phyloP scores from a whole-genome alignment of 139 green algal species.

The Yamagishiella unicocca region DNA sequence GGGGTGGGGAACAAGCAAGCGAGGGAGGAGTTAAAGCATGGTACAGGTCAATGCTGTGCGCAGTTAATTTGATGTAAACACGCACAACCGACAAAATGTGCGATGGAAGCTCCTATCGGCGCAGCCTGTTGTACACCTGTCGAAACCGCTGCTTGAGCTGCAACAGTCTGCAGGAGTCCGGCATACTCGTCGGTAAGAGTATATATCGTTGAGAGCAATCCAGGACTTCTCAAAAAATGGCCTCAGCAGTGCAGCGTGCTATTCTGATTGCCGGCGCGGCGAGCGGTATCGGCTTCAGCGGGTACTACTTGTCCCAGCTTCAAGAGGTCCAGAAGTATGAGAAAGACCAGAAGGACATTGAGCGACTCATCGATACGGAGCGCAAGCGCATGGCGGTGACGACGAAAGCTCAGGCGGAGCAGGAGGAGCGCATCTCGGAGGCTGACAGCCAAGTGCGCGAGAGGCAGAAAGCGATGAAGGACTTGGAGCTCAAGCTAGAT shows the following conservation, averaged over 20 bases:
- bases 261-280: slow-evolving; percentile 14
- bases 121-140: too few relatives aligned
- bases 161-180: too few relatives aligned
- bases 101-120: too few relatives aligned
- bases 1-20: too few relatives aligned
- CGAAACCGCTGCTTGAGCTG: too few relatives aligned
- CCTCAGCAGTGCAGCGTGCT: neutral
- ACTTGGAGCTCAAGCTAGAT: slow-evolving; percentile 31
- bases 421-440: slow-evolving; percentile 22
- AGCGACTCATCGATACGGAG: slow-evolving; percentile 10
- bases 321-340: slow-evolving; percentile 26
- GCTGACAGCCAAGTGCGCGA: neutral
- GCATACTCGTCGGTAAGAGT: too few relatives aligned
- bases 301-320: slow-evolving; percentile 15
- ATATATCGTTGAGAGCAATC: too few relatives aligned
- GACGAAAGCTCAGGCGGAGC: neutral
- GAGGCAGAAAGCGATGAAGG: slow-evolving; percentile 1
- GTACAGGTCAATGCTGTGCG: too few relatives aligned
- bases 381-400: neutral
- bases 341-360: slow-evolving; percentile 39
- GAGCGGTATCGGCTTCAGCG: slow-evolving; percentile 13
- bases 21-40: too few relatives aligned
- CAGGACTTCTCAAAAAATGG: too few relatives aligned
- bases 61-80: too few relatives aligned
- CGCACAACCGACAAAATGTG: too few relatives aligned